Conservation (phyloP, 2,329 filamentous ascomycete genomes). For the Plenodomus tracheiphilus region DNA sequence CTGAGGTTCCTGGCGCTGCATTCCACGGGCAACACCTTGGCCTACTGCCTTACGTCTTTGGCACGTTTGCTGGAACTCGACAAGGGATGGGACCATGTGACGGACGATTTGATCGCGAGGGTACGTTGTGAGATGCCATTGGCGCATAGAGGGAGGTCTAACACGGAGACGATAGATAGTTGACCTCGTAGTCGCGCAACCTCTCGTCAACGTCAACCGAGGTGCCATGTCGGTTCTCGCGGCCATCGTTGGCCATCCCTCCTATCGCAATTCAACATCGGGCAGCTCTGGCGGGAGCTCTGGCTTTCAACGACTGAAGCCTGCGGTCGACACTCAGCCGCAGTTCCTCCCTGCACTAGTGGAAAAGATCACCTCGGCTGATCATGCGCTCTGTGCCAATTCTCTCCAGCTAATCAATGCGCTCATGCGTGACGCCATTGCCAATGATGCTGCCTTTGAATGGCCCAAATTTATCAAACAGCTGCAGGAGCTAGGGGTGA, state of each 20-base stretch:
- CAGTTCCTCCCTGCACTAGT: slow-evolving; percentile 95
- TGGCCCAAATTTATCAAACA: slow-evolving; percentile 96
- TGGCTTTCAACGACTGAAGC: slow-evolving; percentile 89
- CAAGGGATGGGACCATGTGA: slow-evolving; percentile 94
- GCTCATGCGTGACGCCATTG: slow-evolving; percentile 87
- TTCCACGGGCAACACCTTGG: slow-evolving; percentile 88
- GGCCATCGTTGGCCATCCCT: slow-evolving; percentile 85
- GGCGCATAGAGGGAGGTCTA: slow-evolving; percentile 7
- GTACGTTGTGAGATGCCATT: slow-evolving; percentile 48
- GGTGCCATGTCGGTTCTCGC: slow-evolving; percentile 97
- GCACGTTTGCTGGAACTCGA: slow-evolving; percentile 89
- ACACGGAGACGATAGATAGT: slow-evolving; percentile 63
- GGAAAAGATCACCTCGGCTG: slow-evolving; percentile 85
- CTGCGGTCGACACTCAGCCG: slow-evolving; percentile 85
- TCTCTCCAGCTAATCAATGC: slow-evolving; percentile 94
- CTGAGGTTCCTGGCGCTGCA: slow-evolving; percentile 82
- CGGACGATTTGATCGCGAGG: slow-evolving; percentile 69
- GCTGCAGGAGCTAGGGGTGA: slow-evolving; percentile 88
- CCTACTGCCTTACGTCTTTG: slow-evolving; percentile 90
- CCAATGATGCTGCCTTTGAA: slow-evolving; percentile 74
- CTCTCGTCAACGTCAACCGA: slow-evolving; percentile 93
- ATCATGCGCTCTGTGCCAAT: slow-evolving; percentile 94
- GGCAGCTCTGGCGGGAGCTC: slow-evolving; percentile 77
- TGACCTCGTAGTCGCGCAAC: slow-evolving; percentile 90
- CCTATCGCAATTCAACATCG: slow-evolving; percentile 57